These are phyloP conservation scores for Sarocladium strictum DNA, from an alignment of 2,329 filamentous ascomycete genomes.

Conservation along the genomic window DNA sequence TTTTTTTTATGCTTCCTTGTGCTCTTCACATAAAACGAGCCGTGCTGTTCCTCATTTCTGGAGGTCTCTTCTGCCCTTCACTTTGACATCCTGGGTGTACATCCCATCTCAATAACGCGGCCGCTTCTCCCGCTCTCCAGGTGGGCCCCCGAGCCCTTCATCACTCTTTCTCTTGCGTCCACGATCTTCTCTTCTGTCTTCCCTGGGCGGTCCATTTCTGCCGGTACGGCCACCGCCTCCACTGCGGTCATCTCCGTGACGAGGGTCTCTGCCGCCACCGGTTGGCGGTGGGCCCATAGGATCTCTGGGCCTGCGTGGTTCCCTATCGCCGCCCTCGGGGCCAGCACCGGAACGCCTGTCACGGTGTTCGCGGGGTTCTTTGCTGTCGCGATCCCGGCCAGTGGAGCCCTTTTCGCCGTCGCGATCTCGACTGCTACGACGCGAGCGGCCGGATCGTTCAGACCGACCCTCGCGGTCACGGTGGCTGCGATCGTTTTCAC, in stretches of 20 bases:
- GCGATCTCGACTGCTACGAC: constrained; percentile 45
- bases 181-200: constrained; percentile 29
- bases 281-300: constrained; percentile 22
- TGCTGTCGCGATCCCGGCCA: constrained; percentile 39
- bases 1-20: background rate
- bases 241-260: constrained; percentile 23
- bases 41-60: too few species aligned
- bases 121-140: constrained; percentile 48
- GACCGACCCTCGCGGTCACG: constrained; percentile 33
- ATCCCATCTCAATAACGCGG: constrained; percentile 45
- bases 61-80: too few species aligned
- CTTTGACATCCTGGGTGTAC: too few species aligned
- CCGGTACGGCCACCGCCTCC: constrained; percentile 22
- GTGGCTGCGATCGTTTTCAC: constrained; percentile 37
- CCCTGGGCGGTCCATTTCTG: constrained; percentile 21
- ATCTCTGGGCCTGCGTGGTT: constrained; percentile 24
- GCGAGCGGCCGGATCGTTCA: constrained; percentile 33
- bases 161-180: constrained; percentile 39
- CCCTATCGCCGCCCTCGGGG: constrained; percentile 21
- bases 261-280: constrained; percentile 26
- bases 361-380: constrained; percentile 39
- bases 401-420: constrained; percentile 45
- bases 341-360: constrained; percentile 34
- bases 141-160: constrained; percentile 33
- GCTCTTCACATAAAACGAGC: too few species aligned